These are phyloP conservation scores for Lentinula sp. DNA, from an alignment of 768 basidiomycete genomes.

Conservation along the genomic window DNA sequence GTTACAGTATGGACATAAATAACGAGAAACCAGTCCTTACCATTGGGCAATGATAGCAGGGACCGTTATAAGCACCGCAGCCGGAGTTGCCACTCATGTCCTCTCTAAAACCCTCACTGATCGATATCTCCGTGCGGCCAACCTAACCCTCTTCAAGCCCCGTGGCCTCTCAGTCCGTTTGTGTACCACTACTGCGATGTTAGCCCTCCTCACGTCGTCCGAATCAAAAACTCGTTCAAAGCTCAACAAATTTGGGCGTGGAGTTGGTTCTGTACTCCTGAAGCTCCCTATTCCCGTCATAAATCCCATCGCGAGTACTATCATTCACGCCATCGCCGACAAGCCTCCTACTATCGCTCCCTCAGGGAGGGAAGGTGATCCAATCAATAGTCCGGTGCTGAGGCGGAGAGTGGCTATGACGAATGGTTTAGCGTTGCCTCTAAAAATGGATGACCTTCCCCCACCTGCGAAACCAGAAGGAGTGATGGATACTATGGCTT, in stretches of 20 bases:
- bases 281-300: slow-evolving; percentile 9
- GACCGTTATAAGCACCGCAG: slow-evolving; percentile 9
- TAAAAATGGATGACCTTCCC: slow-evolving; percentile 13
- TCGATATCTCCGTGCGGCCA: slow-evolving; percentile 17
- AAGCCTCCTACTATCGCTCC: slow-evolving; percentile 6
- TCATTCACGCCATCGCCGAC: slow-evolving; percentile 14
- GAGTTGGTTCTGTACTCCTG: slow-evolving; percentile 11
- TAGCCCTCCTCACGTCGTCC: slow-evolving; percentile 8
- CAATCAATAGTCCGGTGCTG: background rate
- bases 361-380: background rate
- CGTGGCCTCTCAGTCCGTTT: slow-evolving; percentile 18
- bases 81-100: slow-evolving; percentile 12
- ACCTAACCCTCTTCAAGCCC: slow-evolving; percentile 16
- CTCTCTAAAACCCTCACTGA: slow-evolving; percentile 20
- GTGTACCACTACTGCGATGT: slow-evolving; percentile 17
- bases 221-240: slow-evolving; percentile 1
- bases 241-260: slow-evolving; percentile 11
- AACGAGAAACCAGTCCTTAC: slow-evolving; percentile 11
- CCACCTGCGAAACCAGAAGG: slow-evolving; percentile 16
- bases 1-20: background rate
- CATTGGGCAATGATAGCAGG: slow-evolving; percentile 19
- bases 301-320: background rate
- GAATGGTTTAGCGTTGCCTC: slow-evolving; percentile 12
- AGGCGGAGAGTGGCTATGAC: slow-evolving; percentile 13
- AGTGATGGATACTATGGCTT: slow-evolving; percentile 15